Evolutionary conservation across 257 asterid species (phyloP).

Genomic region (Lavandula angustifolia): DNA sequence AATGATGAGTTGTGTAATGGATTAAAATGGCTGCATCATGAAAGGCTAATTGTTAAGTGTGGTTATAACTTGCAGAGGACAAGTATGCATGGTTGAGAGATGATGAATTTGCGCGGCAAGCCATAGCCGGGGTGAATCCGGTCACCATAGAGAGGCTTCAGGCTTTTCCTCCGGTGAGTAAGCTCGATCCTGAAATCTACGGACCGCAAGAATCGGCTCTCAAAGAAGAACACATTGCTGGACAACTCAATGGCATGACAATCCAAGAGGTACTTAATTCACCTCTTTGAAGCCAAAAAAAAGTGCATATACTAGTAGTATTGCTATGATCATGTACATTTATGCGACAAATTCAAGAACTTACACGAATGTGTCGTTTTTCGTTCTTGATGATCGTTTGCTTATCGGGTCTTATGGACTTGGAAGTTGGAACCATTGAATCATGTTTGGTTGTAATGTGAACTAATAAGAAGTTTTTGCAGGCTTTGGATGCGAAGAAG

Average conservation of each 20-base stretch:
- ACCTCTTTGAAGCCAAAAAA: not conserved
- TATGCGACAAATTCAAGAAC: too few species aligned
- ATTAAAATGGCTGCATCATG: too few species aligned
- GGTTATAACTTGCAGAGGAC: conserved; percentile 54
- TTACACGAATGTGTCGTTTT: too few species aligned
- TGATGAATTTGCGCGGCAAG: conserved; percentile 91
- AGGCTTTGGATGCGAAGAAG: conserved; percentile 81
- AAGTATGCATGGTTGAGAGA: conserved; percentile 92
- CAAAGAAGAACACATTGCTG: conserved; percentile 73
- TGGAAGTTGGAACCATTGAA: too few species aligned
- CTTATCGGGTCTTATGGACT: too few species aligned
- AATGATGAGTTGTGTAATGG: too few species aligned
- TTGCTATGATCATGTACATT: not conserved
- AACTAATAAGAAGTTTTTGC: not conserved
- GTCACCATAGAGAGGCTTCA: conserved; percentile 76
- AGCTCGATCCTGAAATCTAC: conserved; percentile 74
- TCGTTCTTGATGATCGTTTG: too few species aligned
- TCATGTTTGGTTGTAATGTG: too few species aligned
- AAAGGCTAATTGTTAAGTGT: too few species aligned
- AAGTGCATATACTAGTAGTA: not conserved
- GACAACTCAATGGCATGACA: conserved; percentile 81
- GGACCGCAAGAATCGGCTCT: conserved; percentile 88
- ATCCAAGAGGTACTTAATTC: conserved; percentile 65
- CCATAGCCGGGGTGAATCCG: conserved; percentile 90
- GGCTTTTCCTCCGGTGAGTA: conserved; percentile 75